Base-by-base conservation (phyloP, 2,329 filamentous ascomycete genomes). In the Colletotrichum noveboracense region DNA sequence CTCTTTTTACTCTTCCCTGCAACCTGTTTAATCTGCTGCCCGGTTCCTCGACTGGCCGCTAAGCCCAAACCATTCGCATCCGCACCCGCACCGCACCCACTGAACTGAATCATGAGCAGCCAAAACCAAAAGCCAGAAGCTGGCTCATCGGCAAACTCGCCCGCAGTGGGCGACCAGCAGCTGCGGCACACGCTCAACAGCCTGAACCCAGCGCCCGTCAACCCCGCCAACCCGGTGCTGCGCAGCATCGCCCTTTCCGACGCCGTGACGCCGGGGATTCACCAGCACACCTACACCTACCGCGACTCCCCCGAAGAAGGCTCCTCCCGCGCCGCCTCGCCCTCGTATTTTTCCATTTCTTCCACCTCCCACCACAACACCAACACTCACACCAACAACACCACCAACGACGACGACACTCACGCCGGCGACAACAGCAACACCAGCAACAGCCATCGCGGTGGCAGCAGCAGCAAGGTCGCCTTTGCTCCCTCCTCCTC, bases 231-330 rank as follows among this genome's bases (percentile, higher is more conserved):
- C 70, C 75, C 68, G 64, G 73, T 73, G 13, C 77, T 66, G 62
- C 75, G 65, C 24, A 75, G 73, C 73, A 58, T 75, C 66, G 71
- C 77, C 65, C 70, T 75, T 43, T 68, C 71, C 64, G 80, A 81
- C 72, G 81, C 81, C 70, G 80, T 83, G 67, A 81, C 80, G 65
- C 79, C 81, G 36, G 80, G 81, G 66, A 81, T 82, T 75, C 74
- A 80, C 62, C 78, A 78, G 58, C 60, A 74, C 60, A 81, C 77
- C n/a, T 81, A 81, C 77, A 81, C 77, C 21, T 81, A 81, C 77
- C 66, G 75, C 71, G 67, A 70, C 18, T 68, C 71, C 43, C 56
- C 65, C 55, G 72, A 64, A 21, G 61, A 26, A 16, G 61, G 69
- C 56, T 61, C 68, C 62, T 75, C 76, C 38, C 76, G 72, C 66